Evolutionary conservation across 768 basidiomycete species (phyloP).

Genomic region (Boletus reticuloceps): DNA sequence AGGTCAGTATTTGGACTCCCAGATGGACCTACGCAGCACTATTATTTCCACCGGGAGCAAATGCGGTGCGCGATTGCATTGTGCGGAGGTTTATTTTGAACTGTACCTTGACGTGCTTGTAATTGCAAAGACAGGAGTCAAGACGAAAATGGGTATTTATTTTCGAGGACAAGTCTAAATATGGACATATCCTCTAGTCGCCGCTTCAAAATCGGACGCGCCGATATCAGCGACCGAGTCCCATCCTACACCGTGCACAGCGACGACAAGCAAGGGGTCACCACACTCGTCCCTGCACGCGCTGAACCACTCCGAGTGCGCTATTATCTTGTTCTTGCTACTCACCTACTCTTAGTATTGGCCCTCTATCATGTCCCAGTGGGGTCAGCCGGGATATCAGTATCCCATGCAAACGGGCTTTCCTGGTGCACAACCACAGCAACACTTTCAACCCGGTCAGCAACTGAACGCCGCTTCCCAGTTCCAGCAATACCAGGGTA

Average conservation of each 20-base stretch:
- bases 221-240: background rate
- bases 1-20: too few species aligned
- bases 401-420: conserved; percentile 75
- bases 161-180: conserved; percentile 3
- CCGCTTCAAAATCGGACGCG: conserved; percentile 16
- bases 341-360: background rate
- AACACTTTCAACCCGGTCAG: conserved; percentile 38
- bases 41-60: too few species aligned
- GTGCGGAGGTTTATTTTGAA: background rate
- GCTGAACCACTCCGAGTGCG: background rate
- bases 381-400: conserved; percentile 70
- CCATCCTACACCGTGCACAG: background rate
- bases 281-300: background rate
- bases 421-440: conserved; percentile 46
- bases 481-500: conserved; percentile 42
- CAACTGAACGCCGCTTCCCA: conserved; percentile 29
- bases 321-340: background rate
- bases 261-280: background rate
- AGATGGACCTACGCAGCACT: too few species aligned
- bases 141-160: background rate
- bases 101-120: too few species aligned
- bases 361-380: conserved; percentile 63
- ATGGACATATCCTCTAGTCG: conserved; percentile 8
- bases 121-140: background rate
- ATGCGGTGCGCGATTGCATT: too few species aligned